Percentiles rank a stretch among this genome's conserved stretches.
These are phyloP conservation scores for Gyrodon lividus DNA, from an alignment of 768 basidiomycete species.

Conservation along the genomic window DNA sequence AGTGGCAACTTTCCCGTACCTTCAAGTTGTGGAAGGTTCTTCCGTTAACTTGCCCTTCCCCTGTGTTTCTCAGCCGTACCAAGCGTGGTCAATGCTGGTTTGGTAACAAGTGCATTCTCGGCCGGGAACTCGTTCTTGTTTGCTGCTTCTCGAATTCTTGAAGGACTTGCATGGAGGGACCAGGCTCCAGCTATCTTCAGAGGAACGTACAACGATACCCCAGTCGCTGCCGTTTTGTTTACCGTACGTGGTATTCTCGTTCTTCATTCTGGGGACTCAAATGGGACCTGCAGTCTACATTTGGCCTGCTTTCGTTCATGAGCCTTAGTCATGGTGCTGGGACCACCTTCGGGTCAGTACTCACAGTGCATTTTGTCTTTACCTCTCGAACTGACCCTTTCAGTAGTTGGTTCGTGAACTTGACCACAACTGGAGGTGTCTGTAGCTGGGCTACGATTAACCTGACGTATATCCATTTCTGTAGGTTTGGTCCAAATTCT, in stretches of 20 bases:
- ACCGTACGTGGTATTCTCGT: too few relatives aligned
- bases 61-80: conserved; percentile 43
- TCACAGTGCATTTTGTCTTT: background rate
- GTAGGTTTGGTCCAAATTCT: conserved; percentile 34
- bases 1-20: background rate
- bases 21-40: too few relatives aligned
- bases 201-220: conserved; percentile 39
- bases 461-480: conserved; percentile 67
- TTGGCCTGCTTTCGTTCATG: conserved; percentile 57
- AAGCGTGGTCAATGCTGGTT: conserved; percentile 66
- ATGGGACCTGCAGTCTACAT: conserved; percentile 29
- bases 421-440: conserved; percentile 65
- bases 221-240: too few relatives aligned
- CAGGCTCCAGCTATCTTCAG: conserved; percentile 50
- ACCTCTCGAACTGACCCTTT: background rate
- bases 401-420: conserved; percentile 60
- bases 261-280: too few relatives aligned
- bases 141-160: conserved; percentile 42
- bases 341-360: conserved; percentile 24
- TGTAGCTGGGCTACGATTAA: conserved; percentile 65
- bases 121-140: conserved; percentile 67
- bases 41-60: background rate
- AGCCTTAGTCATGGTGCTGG: conserved; percentile 51
- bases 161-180: conserved; percentile 42
- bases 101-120: conserved; percentile 73